A percentile compares a stretch with the other conserved stretches of the same genome.
These are phyloP conservation scores for Blastomyces emzantsi DNA, from an alignment of 2,329 filamentous ascomycete species.

Conservation along the genomic window DNA sequence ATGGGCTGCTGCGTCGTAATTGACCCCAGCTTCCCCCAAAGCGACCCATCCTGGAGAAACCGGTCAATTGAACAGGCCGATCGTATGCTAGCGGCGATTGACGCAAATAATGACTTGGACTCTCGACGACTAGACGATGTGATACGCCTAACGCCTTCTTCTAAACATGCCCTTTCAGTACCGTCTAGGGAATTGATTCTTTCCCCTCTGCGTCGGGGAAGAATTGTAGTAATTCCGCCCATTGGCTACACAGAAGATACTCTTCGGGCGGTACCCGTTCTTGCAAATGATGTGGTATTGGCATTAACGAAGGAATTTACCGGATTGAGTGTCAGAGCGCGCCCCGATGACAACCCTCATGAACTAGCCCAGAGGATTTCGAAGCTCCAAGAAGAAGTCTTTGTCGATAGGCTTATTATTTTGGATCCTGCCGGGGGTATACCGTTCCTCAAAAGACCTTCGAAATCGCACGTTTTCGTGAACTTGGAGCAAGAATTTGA, in stretches of 20 bases:
- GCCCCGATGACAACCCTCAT: constrained; percentile 37
- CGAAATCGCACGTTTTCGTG: constrained; percentile 70
- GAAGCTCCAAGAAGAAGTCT: constrained; percentile 45
- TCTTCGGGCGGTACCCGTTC: constrained; percentile 41
- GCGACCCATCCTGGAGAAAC: constrained; percentile 33
- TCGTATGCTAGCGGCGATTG: constrained; percentile 65
- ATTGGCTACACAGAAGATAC: constrained; percentile 50
- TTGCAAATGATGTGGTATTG: constrained; percentile 58
- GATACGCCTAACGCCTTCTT: constrained; percentile 31
- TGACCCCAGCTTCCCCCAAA: constrained; percentile 51
- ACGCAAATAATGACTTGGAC: constrained; percentile 55
- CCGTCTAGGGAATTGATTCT: constrained; percentile 48
- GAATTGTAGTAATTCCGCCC: constrained; percentile 61
- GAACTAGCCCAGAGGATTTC: constrained; percentile 32
- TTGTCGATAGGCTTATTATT: constrained; percentile 77
- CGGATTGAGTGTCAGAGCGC: constrained; percentile 48
- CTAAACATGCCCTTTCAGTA: constrained; percentile 28
- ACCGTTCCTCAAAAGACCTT: constrained; percentile 52
- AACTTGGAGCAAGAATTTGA: constrained; percentile 88
- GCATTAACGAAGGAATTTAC: constrained; percentile 69
- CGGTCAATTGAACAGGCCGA: constrained; percentile 55
- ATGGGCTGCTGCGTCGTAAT: constrained; percentile 74
- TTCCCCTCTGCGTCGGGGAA: constrained; percentile 56
- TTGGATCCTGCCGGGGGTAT: constrained; percentile 81
- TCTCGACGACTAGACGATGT: constrained; percentile 59